phyloP scores from a whole-genome alignment of 129 eudicot species.

The Artemisia tridentata region DNA sequence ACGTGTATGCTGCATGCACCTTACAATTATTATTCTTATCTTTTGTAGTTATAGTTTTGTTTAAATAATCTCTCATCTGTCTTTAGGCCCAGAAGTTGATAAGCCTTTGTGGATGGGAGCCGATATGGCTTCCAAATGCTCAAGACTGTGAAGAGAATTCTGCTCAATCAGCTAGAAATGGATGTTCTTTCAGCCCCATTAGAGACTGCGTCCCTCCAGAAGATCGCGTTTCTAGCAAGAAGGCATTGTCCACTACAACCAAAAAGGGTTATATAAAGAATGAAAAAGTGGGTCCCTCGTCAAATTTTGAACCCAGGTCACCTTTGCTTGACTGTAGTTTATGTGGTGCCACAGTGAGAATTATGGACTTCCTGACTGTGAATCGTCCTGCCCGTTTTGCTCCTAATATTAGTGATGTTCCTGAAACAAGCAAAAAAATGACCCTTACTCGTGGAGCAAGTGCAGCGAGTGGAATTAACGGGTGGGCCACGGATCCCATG shows the following conservation, averaged over 20 bases:
- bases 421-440: conserved; percentile 80
- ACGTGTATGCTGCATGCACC: conserved; percentile 53
- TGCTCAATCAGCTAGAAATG: conserved; percentile 86
- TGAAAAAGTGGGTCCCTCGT: conserved; percentile 15
- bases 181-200: conserved; percentile 64
- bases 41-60: neutral
- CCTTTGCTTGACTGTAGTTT: conserved; percentile 88
- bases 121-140: conserved; percentile 78
- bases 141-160: conserved; percentile 97
- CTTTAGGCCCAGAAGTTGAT: conserved; percentile 81
- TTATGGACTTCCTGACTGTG: conserved; percentile 77
- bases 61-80: conserved; percentile 1
- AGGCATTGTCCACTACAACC: conserved; percentile 53
- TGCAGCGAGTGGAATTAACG: conserved; percentile 92
- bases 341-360: conserved; percentile 91
- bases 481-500: conserved; percentile 55
- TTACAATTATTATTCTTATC: neutral
- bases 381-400: conserved; percentile 69
- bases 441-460: conserved; percentile 73
- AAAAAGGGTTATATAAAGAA: conserved; percentile 40
- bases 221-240: conserved; percentile 60
- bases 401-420: conserved; percentile 61
- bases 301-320: conserved; percentile 42
- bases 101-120: conserved; percentile 96
- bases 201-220: conserved; percentile 29